These are phyloP conservation scores for Cordyceps farinosa DNA, from an alignment of 2,329 filamentous ascomycete genomes.

Conservation along the genomic window DNA sequence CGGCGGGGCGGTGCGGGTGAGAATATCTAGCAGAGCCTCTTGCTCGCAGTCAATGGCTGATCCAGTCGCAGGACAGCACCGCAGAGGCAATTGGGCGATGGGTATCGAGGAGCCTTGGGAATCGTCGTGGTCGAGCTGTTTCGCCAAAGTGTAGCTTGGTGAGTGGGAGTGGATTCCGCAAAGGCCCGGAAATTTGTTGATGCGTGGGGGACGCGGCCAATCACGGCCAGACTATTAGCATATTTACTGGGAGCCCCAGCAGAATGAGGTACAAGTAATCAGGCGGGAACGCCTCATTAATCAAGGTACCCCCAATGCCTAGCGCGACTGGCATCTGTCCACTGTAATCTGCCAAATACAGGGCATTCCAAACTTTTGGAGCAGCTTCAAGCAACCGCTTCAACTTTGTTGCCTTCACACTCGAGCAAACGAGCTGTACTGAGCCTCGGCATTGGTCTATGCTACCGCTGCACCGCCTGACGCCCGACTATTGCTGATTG, in stretches of 20 bases:
- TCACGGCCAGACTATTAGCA: conserved; percentile 15
- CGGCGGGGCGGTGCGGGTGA: not conserved
- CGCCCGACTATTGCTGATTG: too few species aligned
- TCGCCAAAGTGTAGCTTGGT: conserved; percentile 18
- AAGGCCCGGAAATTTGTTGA: conserved; percentile 18
- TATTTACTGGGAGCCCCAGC: not conserved
- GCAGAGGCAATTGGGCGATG: conserved; percentile 16
- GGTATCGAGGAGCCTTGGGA: conserved; percentile 11
- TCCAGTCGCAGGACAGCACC: conserved; percentile 13
- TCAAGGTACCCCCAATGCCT: not conserved
- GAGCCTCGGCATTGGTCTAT: too few species aligned
- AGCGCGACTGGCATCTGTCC: not conserved
- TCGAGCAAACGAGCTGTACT: too few species aligned
- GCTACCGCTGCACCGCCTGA: too few species aligned
- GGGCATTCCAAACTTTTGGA: too few species aligned
- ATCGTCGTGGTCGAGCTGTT: conserved; percentile 14
- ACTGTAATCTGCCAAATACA: too few species aligned
- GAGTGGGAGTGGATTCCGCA: conserved; percentile 12
- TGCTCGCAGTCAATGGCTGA: conserved; percentile 17
- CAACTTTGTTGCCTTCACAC: too few species aligned
- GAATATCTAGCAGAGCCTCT: conserved; percentile 23
- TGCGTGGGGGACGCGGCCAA: conserved; percentile 15
- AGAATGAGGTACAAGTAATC: not conserved
- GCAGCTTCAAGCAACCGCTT: too few species aligned
- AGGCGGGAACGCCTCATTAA: not conserved